Evolutionary conservation across 331 rosid genomes (phyloP).

Genomic region (Acacia concinna): DNA sequence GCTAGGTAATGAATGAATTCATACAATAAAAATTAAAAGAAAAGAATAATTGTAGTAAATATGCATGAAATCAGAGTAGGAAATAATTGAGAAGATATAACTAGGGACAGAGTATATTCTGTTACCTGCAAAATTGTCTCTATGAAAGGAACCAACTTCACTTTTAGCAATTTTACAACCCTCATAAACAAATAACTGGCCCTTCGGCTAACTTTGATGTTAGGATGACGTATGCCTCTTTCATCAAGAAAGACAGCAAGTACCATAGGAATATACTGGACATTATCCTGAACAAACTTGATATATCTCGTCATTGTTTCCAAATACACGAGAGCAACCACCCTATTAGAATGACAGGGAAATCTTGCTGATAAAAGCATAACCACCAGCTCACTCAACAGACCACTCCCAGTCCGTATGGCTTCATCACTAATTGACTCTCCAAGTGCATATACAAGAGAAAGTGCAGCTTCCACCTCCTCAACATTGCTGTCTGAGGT

Average conservation of each 20-base stretch:
- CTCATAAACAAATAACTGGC: slow-evolving; percentile 95
- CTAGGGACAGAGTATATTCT: slow-evolving; percentile 6
- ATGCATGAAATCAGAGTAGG: background rate
- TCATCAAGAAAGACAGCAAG: slow-evolving; percentile 92
- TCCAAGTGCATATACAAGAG: slow-evolving; percentile 88
- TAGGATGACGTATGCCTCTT: slow-evolving; percentile 92
- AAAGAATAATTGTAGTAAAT: background rate
- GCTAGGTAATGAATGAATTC: slow-evolving; percentile 15
- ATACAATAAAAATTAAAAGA: slow-evolving; percentile 14
- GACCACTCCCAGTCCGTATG: slow-evolving; percentile 62
- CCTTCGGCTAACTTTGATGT: slow-evolving; percentile 78
- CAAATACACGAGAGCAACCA: slow-evolving; percentile 90
- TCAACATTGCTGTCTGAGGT: slow-evolving; percentile 75
- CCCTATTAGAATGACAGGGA: slow-evolving; percentile 88
- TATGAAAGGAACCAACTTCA: slow-evolving; percentile 85
- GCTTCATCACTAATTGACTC: slow-evolving; percentile 82
- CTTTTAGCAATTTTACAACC: slow-evolving; percentile 83
- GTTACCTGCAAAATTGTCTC: slow-evolving; percentile 89
- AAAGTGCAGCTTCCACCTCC: slow-evolving; percentile 94
- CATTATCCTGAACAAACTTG: slow-evolving; percentile 78
- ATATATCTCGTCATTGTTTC: slow-evolving; percentile 84
- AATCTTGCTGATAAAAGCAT: slow-evolving; percentile 81
- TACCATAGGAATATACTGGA: slow-evolving; percentile 76
- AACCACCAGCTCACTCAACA: slow-evolving; percentile 70
- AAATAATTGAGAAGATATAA: slow-evolving; percentile 12